phyloP scores from a whole-genome alignment of 2,329 filamentous ascomycete species.

The Talaromyces amestolkiae region DNA sequence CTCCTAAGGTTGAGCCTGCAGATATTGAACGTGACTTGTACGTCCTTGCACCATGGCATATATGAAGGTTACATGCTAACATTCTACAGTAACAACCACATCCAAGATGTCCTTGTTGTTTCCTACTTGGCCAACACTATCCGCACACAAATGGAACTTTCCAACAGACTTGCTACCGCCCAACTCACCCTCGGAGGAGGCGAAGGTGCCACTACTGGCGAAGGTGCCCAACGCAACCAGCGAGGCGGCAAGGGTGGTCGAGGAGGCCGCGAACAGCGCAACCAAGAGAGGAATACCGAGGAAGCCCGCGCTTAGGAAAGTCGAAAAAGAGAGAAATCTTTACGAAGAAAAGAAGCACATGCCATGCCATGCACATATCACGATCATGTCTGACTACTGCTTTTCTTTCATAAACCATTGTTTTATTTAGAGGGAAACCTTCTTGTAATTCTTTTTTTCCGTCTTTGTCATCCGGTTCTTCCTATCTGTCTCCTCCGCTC shows the following conservation, averaged over 20 bases:
- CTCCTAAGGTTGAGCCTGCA: conserved; percentile 86
- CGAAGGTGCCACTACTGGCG: conserved; percentile 33
- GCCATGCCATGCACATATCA: conserved; percentile 17
- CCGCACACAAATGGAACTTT: conserved; percentile 97
- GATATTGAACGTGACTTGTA: conserved; percentile 95
- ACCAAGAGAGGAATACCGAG: conserved; percentile 38
- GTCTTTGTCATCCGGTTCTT: conserved; percentile 15
- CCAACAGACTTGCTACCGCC: conserved; percentile 86
- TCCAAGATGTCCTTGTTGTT: conserved; percentile 97
- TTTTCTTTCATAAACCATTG: conserved; percentile 16
- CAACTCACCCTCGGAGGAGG: conserved; percentile 59
- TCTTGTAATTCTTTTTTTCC: conserved; percentile 25
- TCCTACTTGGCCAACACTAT: conserved; percentile 98
- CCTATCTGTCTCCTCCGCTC: conserved; percentile 10
- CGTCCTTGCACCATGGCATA: conserved; percentile 28
- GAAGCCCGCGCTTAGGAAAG: conserved; percentile 36
- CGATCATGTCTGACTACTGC: conserved; percentile 27
- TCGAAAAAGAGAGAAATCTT: conserved; percentile 20
- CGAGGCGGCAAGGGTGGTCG: conserved; percentile 46
- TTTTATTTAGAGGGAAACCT: conserved; percentile 11
- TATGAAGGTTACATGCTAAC: not conserved
- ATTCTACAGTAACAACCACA: conserved; percentile 79
- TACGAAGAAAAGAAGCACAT: conserved; percentile 11
- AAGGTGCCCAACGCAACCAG: conserved; percentile 31
- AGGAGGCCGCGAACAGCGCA: conserved; percentile 33